A percentile compares a stretch with the other conserved stretches of the same genome.
These are phyloP conservation scores for Blastobotrys aristatus DNA, from an alignment of 1,139 yeast genomes.

Conservation along the genomic window DNA sequence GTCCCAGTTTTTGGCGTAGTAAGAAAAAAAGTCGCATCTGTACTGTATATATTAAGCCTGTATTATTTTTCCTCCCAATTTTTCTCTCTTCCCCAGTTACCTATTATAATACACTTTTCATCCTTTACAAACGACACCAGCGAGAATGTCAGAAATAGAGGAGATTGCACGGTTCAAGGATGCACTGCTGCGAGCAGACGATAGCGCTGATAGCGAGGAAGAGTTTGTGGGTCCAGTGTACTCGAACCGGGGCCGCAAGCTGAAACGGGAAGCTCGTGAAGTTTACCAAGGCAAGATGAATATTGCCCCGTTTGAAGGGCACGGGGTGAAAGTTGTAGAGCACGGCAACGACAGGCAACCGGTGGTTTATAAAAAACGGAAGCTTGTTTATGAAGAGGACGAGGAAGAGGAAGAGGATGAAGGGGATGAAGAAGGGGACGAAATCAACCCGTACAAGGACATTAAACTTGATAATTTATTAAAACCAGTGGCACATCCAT, in stretches of 20 bases:
- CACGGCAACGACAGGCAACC: conserved; percentile 33
- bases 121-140: no score
- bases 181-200: conserved; percentile 13
- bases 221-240: conserved; percentile 23
- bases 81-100: not conserved
- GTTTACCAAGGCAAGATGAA: conserved; percentile 38
- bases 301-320: conserved; percentile 33
- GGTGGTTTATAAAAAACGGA: conserved; percentile 32
- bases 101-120: no score
- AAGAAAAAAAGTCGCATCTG: not conserved
- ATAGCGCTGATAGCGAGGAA: conserved; percentile 19
- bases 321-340: conserved; percentile 33
- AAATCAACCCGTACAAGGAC: conserved; percentile 38
- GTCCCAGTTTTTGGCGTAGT: conserved; percentile 30
- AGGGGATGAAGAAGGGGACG: conserved; percentile 31
- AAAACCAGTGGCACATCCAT: conserved; percentile 74
- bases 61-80: no score
- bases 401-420: no score
- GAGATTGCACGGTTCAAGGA: conserved; percentile 12
- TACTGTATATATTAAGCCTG: not conserved
- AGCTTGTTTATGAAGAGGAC: conserved; percentile 15
- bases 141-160: not conserved
- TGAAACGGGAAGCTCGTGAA: conserved; percentile 44
- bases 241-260: conserved; percentile 58
- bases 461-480: conserved; percentile 53